Conservation (phyloP, 1,139 yeast species). For the Kluyveromyces sp. region DNA sequence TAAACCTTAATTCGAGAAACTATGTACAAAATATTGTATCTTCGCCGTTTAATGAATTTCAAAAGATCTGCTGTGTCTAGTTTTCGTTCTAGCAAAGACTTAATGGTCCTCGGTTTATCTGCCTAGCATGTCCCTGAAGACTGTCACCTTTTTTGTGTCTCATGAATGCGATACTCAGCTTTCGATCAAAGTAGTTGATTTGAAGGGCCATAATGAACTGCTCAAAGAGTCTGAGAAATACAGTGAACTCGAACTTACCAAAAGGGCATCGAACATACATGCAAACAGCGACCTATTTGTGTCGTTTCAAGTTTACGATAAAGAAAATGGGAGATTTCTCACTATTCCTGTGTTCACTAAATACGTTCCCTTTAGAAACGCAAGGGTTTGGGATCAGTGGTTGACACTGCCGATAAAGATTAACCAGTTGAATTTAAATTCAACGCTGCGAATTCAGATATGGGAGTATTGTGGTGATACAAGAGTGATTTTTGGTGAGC, state of each 20-base stretch:
- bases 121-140: conserved; percentile 36
- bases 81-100: no score
- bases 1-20: no score
- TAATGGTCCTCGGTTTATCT: no score
- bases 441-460: conserved; percentile 54
- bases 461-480: conserved; percentile 58
- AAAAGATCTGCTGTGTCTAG: no score
- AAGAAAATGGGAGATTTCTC: conserved; percentile 42
- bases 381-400: conserved; percentile 52
- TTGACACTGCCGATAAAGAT: conserved; percentile 63
- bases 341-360: conserved; percentile 64
- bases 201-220: conserved; percentile 44
- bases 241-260: conserved; percentile 46
- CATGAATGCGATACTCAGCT: conserved; percentile 61
- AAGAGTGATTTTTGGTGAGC: conserved; percentile 48
- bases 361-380: conserved; percentile 50
- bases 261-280: conserved; percentile 44
- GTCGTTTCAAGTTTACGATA: conserved; percentile 54
- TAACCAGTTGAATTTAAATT: conserved; percentile 56
- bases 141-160: conserved; percentile 66
- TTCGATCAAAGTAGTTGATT: conserved; percentile 39
- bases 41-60: no score
- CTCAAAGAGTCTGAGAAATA: conserved; percentile 49
- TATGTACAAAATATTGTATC: no score
- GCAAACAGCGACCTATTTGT: conserved; percentile 56